These are phyloP conservation scores for Chiua virens DNA, from an alignment of 768 basidiomycete species.

Conservation along the genomic window DNA sequence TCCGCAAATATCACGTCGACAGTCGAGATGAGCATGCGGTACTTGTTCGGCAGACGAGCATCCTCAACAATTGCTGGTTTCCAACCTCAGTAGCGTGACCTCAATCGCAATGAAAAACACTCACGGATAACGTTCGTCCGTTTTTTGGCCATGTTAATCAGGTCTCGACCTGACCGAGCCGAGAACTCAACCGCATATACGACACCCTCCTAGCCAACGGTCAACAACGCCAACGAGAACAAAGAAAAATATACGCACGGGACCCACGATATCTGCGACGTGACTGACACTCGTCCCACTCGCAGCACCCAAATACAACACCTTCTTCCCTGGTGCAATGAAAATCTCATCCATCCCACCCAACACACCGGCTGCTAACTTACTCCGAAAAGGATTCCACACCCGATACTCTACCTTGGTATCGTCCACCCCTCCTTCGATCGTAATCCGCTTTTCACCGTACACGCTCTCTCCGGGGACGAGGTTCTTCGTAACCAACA, in stretches of 20 bases:
- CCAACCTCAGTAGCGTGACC: constrained; percentile 1
- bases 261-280: constrained; percentile 98
- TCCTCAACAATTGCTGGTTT: constrained; percentile 90
- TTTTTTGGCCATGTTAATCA: constrained; percentile 99
- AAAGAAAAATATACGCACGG: constrained; percentile 52
- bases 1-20: constrained; percentile 99
- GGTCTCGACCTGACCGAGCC: constrained; percentile 90
- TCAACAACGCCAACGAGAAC: constrained; percentile 6
- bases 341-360: constrained; percentile 93
- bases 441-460: constrained; percentile 94
- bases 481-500: constrained; percentile 97
- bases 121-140: constrained; percentile 97
- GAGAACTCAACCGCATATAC: constrained; percentile 99
- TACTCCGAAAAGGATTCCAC: constrained; percentile 99
- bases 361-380: constrained; percentile 94
- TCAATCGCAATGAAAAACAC: constrained; percentile 28
- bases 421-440: constrained; percentile 71
- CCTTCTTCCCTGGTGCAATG: constrained; percentile 92
- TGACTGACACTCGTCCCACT: constrained; percentile 98
- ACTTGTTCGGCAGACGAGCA: constrained; percentile 93
- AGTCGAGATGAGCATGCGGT: constrained; percentile 93
- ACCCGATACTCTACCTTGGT: constrained; percentile 97
- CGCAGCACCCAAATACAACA: constrained; percentile 96
- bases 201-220: constrained; percentile 70
- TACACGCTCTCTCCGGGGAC: constrained; percentile 98